These are phyloP conservation scores for Daldinia concentrica DNA, from an alignment of 495 filamentous ascomycete genomes.

Conservation along the genomic window DNA sequence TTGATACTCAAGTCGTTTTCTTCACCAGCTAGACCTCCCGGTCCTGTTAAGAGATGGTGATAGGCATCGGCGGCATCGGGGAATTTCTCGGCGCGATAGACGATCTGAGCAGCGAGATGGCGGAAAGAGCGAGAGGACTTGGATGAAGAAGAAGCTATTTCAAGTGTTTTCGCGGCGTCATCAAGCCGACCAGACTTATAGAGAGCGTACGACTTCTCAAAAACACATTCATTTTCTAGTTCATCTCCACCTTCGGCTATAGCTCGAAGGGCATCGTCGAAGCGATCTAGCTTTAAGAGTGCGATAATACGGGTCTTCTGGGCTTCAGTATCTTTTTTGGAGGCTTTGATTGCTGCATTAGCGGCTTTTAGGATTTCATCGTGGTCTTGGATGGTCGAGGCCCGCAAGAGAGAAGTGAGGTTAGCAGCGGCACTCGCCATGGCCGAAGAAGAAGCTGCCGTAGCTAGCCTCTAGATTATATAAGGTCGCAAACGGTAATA, in stretches of 20 bases:
- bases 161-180: conserved; percentile 71
- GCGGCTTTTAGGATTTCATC: conserved; percentile 57
- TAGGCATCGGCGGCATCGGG: conserved; percentile 75
- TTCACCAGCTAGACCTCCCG: conserved; percentile 66
- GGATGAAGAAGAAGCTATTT: conserved; percentile 47
- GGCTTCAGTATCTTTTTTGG: conserved; percentile 73
- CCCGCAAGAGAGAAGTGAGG: conserved; percentile 60
- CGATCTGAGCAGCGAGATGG: conserved; percentile 90
- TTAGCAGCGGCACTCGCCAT: conserved; percentile 57
- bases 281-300: conserved; percentile 91
- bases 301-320: conserved; percentile 85
- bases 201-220: conserved; percentile 90
- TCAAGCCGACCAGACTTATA: conserved; percentile 85
- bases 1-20: conserved; percentile 91
- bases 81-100: conserved; percentile 87
- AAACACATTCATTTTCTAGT: conserved; percentile 69
- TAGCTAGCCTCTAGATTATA: background rate
- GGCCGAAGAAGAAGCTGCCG: background rate
- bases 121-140: conserved; percentile 66
- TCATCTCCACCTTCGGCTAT: conserved; percentile 75
- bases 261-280: conserved; percentile 82
- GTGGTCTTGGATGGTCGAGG: conserved; percentile 58
- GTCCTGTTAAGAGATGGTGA: conserved; percentile 62
- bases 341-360: conserved; percentile 70
- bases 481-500: background rate